Percentiles rank a stretch among this genome's conserved stretches.
Conservation (phyloP, 805 yeast species). For the Lipomyces starkeyi region DNA sequence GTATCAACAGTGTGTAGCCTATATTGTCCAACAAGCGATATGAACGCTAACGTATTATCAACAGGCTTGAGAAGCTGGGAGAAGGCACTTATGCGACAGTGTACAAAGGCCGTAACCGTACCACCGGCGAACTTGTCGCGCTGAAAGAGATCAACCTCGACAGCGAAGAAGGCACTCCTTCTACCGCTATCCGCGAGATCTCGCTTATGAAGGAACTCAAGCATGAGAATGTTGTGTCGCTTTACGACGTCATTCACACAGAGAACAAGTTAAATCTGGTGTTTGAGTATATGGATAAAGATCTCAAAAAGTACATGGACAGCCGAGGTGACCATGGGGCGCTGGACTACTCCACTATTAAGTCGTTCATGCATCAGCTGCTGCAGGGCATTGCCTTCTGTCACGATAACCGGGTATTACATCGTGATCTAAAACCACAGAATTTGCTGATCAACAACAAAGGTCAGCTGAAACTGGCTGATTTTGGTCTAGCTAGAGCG, state of each 20-base stretch:
- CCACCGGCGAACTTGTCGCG: slow-evolving; percentile 89
- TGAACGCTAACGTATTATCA: background rate
- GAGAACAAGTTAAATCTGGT: slow-evolving; percentile 94
- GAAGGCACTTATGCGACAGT: slow-evolving; percentile 99
- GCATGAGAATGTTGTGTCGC: slow-evolving; percentile 88
- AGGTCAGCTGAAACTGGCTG: slow-evolving; percentile 93
- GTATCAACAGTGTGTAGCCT: slow-evolving; percentile 16
- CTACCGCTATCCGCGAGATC: slow-evolving; percentile 96
- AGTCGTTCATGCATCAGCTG: slow-evolving; percentile 92
- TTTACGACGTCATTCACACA: slow-evolving; percentile 95
- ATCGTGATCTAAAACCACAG: slow-evolving; percentile 90
- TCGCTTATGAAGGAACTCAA: slow-evolving; percentile 93
- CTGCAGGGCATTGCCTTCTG: slow-evolving; percentile 87
- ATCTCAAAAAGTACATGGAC: slow-evolving; percentile 94
- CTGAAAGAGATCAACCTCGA: slow-evolving; percentile 93
- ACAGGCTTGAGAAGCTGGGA: slow-evolving; percentile 77
- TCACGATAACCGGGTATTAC: slow-evolving; percentile 83
- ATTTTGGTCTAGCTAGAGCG: slow-evolving; percentile 96
- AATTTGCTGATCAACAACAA: slow-evolving; percentile 85
- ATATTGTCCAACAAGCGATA: background rate
- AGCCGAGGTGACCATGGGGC: slow-evolving; percentile 77
- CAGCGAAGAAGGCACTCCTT: slow-evolving; percentile 97
- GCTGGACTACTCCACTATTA: slow-evolving; percentile 71
- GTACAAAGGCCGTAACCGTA: slow-evolving; percentile 86
- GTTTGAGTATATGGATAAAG: slow-evolving; percentile 91